Evolutionary conservation across 139 green algal genomes (phyloP).

Genomic region (Micromonas pusilla): DNA sequence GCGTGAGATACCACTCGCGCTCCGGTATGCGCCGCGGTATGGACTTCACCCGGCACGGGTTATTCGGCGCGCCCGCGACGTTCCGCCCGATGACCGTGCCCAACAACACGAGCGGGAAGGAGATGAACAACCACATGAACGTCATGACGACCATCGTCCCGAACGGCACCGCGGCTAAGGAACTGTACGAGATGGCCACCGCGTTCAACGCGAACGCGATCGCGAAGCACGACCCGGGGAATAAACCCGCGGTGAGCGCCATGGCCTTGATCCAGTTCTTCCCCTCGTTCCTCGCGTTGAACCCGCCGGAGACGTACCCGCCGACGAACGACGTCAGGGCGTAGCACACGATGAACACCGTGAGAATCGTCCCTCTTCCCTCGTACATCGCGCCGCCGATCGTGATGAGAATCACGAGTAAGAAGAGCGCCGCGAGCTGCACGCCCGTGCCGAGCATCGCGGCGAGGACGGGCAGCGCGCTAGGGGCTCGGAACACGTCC

Average conservation of each 20-base stretch:
- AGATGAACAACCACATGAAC: constrained; percentile 82
- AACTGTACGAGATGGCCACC: constrained; percentile 87
- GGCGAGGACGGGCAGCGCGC: constrained; percentile 64
- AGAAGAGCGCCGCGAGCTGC: constrained; percentile 76
- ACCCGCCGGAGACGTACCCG: constrained; percentile 70
- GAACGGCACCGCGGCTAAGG: constrained; percentile 84
- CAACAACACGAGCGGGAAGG: constrained; percentile 82
- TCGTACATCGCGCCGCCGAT: constrained; percentile 65
- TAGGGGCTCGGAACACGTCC: constrained; percentile 87
- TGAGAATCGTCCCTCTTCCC: constrained; percentile 78
- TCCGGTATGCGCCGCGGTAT: constrained; percentile 87
- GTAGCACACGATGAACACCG: constrained; percentile 89
- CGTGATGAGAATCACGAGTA: constrained; percentile 82
- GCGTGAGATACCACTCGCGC: constrained; percentile 82
- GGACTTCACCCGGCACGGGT: constrained; percentile 68
- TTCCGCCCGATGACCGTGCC: constrained; percentile 66
- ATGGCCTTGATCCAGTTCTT: constrained; percentile 85
- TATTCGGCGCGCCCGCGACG: constrained; percentile 48
- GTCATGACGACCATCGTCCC: constrained; percentile 85
- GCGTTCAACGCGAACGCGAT: constrained; percentile 92
- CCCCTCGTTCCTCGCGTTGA: constrained; percentile 81
- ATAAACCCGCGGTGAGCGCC: constrained; percentile 73
- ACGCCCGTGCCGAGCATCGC: constrained; percentile 66
- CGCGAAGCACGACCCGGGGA: constrained; percentile 65
- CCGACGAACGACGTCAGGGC: constrained; percentile 79